These are phyloP conservation scores for Drechslerella dactyloides DNA, from an alignment of 2,329 filamentous ascomycete genomes.

Conservation along the genomic window DNA sequence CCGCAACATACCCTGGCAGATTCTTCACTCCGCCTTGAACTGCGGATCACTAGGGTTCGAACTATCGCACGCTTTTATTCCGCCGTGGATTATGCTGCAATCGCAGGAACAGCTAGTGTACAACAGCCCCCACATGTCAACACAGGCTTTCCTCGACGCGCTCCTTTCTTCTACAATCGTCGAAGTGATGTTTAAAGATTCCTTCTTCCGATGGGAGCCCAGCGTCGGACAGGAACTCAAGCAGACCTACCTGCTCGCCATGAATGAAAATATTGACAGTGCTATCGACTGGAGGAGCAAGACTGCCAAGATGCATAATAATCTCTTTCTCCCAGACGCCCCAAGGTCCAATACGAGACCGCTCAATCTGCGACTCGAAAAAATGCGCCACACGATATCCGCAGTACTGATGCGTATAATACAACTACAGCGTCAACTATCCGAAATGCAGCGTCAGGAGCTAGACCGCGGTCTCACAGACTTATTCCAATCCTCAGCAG, in stretches of 20 bases:
- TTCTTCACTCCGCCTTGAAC: too few species aligned
- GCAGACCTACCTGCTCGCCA: background rate
- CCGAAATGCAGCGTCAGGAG: background rate
- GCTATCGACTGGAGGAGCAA: conserved; percentile 6
- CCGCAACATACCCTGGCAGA: conserved; percentile 12
- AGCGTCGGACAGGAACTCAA: background rate
- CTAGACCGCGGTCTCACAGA: background rate
- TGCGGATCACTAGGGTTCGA: background rate
- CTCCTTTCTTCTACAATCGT: conserved; percentile 11
- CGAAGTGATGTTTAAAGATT: conserved; percentile 4
- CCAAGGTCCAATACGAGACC: background rate
- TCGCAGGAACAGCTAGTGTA: background rate
- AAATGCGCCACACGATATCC: background rate
- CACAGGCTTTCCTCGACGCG: conserved; percentile 1
- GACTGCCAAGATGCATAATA: background rate
- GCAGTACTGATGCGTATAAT: background rate
- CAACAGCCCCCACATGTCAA: background rate
- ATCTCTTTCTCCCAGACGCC: background rate
- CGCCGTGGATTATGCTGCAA: background rate
- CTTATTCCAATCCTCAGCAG: conserved; percentile 7
- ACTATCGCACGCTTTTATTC: background rate
- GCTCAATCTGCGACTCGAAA: background rate
- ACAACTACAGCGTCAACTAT: too few species aligned
- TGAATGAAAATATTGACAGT: background rate
- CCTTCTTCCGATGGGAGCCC: conserved; percentile 6